Evolutionary conservation across 2,329 filamentous ascomycete species (phyloP), one percentile per base, ranked within the genome.

Genomic region (Plenodomus tracheiphilus): DNA sequence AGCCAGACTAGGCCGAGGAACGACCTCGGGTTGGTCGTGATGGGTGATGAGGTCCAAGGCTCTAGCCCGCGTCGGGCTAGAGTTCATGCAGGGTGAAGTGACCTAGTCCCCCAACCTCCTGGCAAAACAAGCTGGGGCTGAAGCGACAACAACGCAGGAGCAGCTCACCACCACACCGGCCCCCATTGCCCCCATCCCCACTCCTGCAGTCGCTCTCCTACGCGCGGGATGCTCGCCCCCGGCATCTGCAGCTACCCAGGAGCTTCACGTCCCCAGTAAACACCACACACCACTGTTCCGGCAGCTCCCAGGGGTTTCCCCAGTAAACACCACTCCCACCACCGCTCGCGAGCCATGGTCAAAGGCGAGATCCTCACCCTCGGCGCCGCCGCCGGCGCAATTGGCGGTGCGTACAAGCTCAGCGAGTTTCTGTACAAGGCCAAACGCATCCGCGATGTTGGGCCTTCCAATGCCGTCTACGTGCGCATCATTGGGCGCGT

Each of bases 331-430:
- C 28, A 32, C 28, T 15, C 49, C 43, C 38, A 35, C 43, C 38
- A 44, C 25, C 44, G 49, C 53, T 58, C n/a, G n/a, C n/a, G n/a
- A n/a, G 46, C 44, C 61, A 72, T 72, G 69, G 60, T 51, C 34
- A 68, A 66, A 42, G 59, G 58, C 41, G 66, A 68, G 53, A 49
- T 71, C 25, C 43, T 72, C 58, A 59, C 65, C 47, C 47, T 65
- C 46, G 70, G 68, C 49, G 64, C 64, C 28, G 66, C 66, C 39
- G 65, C 62, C 30, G 59, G 59, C 21, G 69, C 69, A 21, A 54
- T 72, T 46, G 70, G 65, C 51, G 70, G 67, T 40, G 65, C 66
- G 52, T 73, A 72, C 64, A 74, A 73, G 55, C 50, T 72, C 49
- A 59, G 64, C 51, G 70, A 74, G 47, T 72, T 72, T 56, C 49